A percentile compares a stretch with the other conserved stretches of the same genome.
These are phyloP conservation scores for Nemophila menziesii DNA, from an alignment of 257 asterid genomes.

Conservation along the genomic window DNA sequence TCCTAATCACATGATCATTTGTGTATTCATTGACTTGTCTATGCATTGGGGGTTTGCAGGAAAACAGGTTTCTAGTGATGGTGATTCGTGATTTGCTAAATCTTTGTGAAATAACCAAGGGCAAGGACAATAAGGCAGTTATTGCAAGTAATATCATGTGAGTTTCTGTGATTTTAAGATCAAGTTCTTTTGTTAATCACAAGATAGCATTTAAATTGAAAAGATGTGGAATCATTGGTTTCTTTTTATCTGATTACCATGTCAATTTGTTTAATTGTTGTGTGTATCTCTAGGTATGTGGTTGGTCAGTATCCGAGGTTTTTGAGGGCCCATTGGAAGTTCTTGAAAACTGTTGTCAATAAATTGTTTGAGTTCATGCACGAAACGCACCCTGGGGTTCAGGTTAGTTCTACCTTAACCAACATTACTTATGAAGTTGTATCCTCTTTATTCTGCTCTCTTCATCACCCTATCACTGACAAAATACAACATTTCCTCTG, in stretches of 20 bases:
- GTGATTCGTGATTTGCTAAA: constrained; percentile 96
- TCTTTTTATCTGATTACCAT: neutral
- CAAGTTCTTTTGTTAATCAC: neutral
- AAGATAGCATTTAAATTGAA: neutral
- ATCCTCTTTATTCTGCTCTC: neutral
- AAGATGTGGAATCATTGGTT: neutral
- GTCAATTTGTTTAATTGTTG: constrained; percentile 3
- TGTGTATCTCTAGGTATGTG: constrained; percentile 62
- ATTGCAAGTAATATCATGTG: constrained; percentile 98
- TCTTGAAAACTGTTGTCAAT: constrained; percentile 96
- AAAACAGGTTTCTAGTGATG: constrained; percentile 92
- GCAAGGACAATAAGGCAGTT: constrained; percentile 99
- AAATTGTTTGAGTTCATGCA: constrained; percentile 98
- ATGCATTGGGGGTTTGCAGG: constrained; percentile 38
- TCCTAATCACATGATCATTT: constrained; percentile 1
- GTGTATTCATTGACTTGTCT: neutral
- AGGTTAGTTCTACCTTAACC: constrained; percentile 31
- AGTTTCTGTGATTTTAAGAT: constrained; percentile 13
- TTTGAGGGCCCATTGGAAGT: constrained; percentile 99
- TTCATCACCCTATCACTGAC: neutral
- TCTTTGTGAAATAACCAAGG: constrained; percentile 93
- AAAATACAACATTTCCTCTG: neutral
- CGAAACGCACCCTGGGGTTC: constrained; percentile 99
- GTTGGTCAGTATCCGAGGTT: constrained; percentile 99
- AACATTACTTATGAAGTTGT: too few species aligned